A percentile compares a stretch with the other conserved stretches of the same genome.
These are phyloP conservation scores for Aureobasidium uvarum DNA, from an alignment of 2,329 filamentous ascomycete species.

Conservation along the genomic window DNA sequence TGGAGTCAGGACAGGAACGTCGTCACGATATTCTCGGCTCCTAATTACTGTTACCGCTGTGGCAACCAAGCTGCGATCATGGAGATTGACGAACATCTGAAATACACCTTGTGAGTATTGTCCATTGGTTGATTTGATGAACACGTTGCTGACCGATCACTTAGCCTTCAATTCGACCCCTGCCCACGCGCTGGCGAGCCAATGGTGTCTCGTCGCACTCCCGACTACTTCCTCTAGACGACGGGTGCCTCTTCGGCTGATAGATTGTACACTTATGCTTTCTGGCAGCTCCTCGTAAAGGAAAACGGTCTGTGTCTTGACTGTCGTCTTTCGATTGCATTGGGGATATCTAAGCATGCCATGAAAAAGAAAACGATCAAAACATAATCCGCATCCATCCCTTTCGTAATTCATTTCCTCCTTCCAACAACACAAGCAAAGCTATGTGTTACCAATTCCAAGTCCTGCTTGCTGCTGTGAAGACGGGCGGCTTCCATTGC, in stretches of 20 bases:
- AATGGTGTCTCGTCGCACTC: conserved; percentile 93
- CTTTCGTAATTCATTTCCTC: conserved; percentile 19
- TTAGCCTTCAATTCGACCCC: conserved; percentile 96
- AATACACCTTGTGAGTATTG: conserved; percentile 91
- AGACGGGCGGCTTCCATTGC: conserved; percentile 95
- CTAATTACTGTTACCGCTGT: conserved; percentile 95
- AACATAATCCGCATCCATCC: conserved; percentile 20
- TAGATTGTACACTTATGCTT: conserved; percentile 27
- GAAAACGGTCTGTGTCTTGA: conserved; percentile 17
- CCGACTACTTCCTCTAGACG: conserved; percentile 94
- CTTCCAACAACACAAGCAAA: not conserved
- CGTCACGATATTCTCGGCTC: conserved; percentile 96
- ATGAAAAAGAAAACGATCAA: conserved; percentile 24
- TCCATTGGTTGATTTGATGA: not conserved
- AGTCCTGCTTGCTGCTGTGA: conserved; percentile 82
- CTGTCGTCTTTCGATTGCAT: conserved; percentile 20
- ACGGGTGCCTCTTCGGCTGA: conserved; percentile 7
- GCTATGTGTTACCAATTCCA: conserved; percentile 75
- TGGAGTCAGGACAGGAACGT: conserved; percentile 99
- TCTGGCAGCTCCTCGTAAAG: conserved; percentile 21
- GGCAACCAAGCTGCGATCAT: conserved; percentile 88
- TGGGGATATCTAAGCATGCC: conserved; percentile 25
- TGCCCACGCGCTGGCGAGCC: conserved; percentile 96
- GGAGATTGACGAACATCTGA: conserved; percentile 79
- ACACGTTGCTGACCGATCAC: not conserved